Conservation (phyloP, 176 grass and related monocot species). For the Oryza brachyantha region DNA sequence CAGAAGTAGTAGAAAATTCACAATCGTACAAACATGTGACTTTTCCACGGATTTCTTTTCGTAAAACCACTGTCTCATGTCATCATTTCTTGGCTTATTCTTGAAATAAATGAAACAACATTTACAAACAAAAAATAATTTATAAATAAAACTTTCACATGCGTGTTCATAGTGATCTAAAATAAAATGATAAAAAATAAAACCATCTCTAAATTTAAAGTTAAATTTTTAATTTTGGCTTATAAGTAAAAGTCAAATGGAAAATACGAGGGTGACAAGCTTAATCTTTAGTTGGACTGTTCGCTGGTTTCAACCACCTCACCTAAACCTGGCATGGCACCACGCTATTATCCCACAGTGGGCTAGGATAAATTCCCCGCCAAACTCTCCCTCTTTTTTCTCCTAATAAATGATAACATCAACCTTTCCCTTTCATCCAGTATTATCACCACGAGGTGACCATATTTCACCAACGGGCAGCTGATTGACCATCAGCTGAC, state of each 20-base stretch:
- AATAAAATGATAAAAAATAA: too few species aligned
- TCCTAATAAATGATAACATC: not conserved
- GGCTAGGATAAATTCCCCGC: not conserved
- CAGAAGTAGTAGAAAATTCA: not conserved
- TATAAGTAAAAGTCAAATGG: too few species aligned
- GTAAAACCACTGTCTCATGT: not conserved
- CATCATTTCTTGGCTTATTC: too few species aligned
- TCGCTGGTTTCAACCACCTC: not conserved
- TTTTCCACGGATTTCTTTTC: not conserved
- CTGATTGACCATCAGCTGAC: not conserved
- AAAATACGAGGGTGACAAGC: too few species aligned
- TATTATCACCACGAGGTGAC: not conserved
- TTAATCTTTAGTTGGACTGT: not conserved
- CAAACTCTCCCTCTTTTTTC: not conserved
- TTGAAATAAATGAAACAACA: too few species aligned
- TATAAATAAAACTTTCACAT: too few species aligned
- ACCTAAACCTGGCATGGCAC: not conserved
- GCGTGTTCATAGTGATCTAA: too few species aligned
- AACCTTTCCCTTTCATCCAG: not conserved
- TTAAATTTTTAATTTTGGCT: too few species aligned
- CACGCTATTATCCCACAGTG: not conserved
- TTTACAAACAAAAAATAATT: too few species aligned
- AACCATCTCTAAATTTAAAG: too few species aligned
- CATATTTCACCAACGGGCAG: not conserved
- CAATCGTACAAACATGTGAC: not conserved